These are phyloP conservation scores for Hymenoscyphus infarciens DNA, from an alignment of 2,329 filamentous ascomycete species.

Conservation along the genomic window DNA sequence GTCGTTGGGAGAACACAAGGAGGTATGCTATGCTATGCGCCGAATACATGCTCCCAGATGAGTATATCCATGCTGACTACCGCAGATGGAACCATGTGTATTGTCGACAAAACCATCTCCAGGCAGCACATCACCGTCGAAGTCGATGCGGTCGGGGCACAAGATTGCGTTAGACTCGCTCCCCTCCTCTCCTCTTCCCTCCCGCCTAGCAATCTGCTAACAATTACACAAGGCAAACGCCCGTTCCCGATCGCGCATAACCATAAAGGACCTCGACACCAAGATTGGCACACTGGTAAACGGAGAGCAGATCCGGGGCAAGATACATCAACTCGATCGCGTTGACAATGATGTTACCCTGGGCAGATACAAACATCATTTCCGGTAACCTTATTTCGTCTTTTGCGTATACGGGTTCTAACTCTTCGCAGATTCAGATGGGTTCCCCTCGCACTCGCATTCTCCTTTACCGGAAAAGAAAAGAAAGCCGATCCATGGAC, in stretches of 20 bases:
- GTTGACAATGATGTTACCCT: conserved; percentile 65
- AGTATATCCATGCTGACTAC: conserved; percentile 12
- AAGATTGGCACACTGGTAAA: conserved; percentile 82
- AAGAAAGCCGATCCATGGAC: conserved; percentile 62
- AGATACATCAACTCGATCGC: conserved; percentile 52
- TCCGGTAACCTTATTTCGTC: conserved; percentile 45
- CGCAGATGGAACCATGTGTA: conserved; percentile 61
- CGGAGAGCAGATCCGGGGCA: conserved; percentile 64
- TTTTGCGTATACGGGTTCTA: conserved; percentile 1
- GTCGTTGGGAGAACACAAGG: conserved; percentile 78
- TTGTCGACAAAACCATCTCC: conserved; percentile 80
- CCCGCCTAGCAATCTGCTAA: conserved; percentile 17
- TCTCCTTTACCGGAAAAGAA: conserved; percentile 71
- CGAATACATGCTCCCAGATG: conserved; percentile 10
- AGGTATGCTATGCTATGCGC: conserved; percentile 43
- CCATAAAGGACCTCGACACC: conserved; percentile 74
- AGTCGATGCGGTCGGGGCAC: conserved; percentile 61
- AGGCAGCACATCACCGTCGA: conserved; percentile 80
- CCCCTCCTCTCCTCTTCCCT: neutral
- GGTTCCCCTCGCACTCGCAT: conserved; percentile 76
- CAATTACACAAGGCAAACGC: conserved; percentile 19
- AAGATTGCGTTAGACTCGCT: conserved; percentile 63
- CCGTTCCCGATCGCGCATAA: conserved; percentile 59
- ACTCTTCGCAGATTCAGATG: conserved; percentile 61
- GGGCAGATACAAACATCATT: conserved; percentile 63